Base-by-base conservation (phyloP, 2,329 filamentous ascomycete genomes). In the Fusarium algeriense region DNA sequence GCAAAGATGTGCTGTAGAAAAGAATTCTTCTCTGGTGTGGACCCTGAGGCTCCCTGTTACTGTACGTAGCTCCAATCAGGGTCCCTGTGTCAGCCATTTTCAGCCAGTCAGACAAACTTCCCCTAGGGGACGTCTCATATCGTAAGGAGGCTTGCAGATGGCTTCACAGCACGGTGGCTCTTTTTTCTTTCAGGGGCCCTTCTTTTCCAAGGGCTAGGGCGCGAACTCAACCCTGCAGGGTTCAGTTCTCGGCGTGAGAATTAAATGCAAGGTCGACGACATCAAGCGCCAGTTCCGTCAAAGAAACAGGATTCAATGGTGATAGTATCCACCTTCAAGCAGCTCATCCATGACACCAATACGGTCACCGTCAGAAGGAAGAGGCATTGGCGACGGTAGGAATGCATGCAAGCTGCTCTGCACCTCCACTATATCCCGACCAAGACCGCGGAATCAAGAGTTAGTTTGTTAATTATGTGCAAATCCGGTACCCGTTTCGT, bases 41-140 rank as follows among this genome's bases (percentile, higher is more conserved):
- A 76, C 75, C 75, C 75, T 76, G 75, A 76, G 68, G 73, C 75
- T 76, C 75, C 55, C 46, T 55, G 53, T 35, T 37, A 37, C 28
- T 46, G 62, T 52, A 61, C 56, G 17, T 35, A 67, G 48, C 49
- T 45, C 73, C 73, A 75, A 74, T 74, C 69, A 74, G 49, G 52
- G 40, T 26, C 46, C 20, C 53, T 48, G 55, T 57, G 46, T 53
- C 68, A 60, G 65, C 64, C 60, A 60, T 62, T 60, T 66, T 67
- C 63, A 67, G 43, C 53, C 62, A 68, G 65, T 64, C 41, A 45
- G 54, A 45, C 53, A 34, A 37, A 57, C 34, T 44, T 30, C 23
- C 23, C 23, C 30, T 55, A 63, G 66, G 69, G 54, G 35, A 48
- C 58, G 38, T 44, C 43, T 12, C 26, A 38, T 45, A 19, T 30